phyloP scores from a whole-genome alignment of 2,329 filamentous ascomycete genomes.

The Metarhizium brunneum region DNA sequence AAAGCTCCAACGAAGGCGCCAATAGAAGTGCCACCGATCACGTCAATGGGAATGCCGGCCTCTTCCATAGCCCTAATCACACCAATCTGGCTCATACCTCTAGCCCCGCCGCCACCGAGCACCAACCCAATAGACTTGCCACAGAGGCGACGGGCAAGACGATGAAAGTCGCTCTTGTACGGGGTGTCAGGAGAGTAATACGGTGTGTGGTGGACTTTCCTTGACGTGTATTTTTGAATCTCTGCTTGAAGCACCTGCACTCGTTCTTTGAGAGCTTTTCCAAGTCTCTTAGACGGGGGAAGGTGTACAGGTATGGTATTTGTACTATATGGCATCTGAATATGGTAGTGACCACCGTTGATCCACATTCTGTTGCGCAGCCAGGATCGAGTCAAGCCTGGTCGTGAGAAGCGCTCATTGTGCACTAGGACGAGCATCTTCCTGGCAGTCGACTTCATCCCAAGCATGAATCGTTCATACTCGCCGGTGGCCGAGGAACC shows the following conservation, averaged over 20 bases:
- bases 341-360: slow-evolving; percentile 93
- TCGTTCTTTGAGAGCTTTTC: slow-evolving; percentile 78
- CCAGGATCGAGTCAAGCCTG: slow-evolving; percentile 83
- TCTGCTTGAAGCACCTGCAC: slow-evolving; percentile 94
- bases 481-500: slow-evolving; percentile 86
- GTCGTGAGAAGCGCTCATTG: slow-evolving; percentile 74
- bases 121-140: slow-evolving; percentile 93
- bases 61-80: slow-evolving; percentile 94
- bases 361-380: slow-evolving; percentile 92
- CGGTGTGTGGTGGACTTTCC: slow-evolving; percentile 78
- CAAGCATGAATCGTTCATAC: slow-evolving; percentile 91
- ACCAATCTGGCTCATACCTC: slow-evolving; percentile 86
- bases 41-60: slow-evolving; percentile 89
- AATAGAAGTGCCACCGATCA: slow-evolving; percentile 92
- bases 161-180: slow-evolving; percentile 94
- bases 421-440: slow-evolving; percentile 90
- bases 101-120: slow-evolving; percentile 83
- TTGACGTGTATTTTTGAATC: slow-evolving; percentile 95
- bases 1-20: slow-evolving; percentile 91
- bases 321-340: slow-evolving; percentile 84
- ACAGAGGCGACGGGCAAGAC: slow-evolving; percentile 79
- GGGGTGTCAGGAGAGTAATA: slow-evolving; percentile 87
- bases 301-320: slow-evolving; percentile 64
- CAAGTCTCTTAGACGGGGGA: slow-evolving; percentile 66
- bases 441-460: slow-evolving; percentile 92